Evolutionary conservation across 306 rosid genomes (phyloP).

Genomic region (Inga leiocalycina): DNA sequence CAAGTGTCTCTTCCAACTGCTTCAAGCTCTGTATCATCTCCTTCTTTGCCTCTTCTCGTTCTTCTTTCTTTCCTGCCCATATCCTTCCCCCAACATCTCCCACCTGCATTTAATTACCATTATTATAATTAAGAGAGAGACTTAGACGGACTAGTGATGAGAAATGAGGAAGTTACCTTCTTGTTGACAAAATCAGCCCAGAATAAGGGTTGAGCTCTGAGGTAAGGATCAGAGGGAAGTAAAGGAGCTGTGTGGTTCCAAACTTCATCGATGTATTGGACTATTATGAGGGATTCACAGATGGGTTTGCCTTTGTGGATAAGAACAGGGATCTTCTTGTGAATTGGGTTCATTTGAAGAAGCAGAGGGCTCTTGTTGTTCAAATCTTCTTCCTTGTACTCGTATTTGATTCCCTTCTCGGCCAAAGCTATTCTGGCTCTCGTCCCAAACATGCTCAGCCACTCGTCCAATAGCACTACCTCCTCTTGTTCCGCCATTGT

Average conservation of each 20-base stretch:
- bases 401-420: constrained; percentile 21
- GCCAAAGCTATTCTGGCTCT: background rate
- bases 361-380: background rate
- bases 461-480: no score
- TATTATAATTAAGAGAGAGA: no score
- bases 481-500: no score
- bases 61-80: constrained; percentile 37
- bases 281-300: constrained; percentile 28
- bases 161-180: background rate
- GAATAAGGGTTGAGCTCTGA: background rate
- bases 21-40: constrained; percentile 35
- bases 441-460: no score
- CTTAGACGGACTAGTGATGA: background rate
- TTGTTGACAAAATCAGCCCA: background rate
- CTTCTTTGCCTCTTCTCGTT: constrained; percentile 32
- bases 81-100: constrained; percentile 9
- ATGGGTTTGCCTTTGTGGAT: constrained; percentile 21
- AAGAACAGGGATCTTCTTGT: background rate
- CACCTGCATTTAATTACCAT: constrained; percentile 29
- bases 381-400: constrained; percentile 3
- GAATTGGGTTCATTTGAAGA: constrained; percentile 3
- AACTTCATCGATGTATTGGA: constrained; percentile 35
- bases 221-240: constrained; percentile 34
- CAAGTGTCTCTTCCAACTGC: constrained; percentile 43
- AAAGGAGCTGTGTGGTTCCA: constrained; percentile 30